Percentiles rank a stretch among this genome's conserved stretches.
Conservation (phyloP, 176 grass and related monocot genomes). For the maize (Zea mays) region DNA sequence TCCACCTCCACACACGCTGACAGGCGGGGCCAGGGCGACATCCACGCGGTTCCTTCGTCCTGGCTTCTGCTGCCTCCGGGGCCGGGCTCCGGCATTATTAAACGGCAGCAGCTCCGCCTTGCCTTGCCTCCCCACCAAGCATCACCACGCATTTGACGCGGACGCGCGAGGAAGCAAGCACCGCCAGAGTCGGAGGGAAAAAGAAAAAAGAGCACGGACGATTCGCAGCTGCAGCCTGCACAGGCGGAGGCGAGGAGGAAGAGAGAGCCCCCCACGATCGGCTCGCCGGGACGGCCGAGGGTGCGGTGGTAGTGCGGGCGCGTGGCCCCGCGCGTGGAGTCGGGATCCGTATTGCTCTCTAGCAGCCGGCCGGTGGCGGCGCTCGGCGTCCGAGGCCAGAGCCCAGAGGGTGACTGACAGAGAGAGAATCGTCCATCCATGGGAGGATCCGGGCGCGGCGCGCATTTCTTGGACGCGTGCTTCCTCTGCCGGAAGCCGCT, state of each 20-base stretch:
- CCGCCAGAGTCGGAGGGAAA: neutral
- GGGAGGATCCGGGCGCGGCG: neutral
- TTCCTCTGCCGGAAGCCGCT: constrained; percentile 70
- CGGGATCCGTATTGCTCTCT: no score
- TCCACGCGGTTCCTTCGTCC: no score
- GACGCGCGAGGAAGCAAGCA: constrained; percentile 16
- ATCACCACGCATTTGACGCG: constrained; percentile 27
- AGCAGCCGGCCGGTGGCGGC: neutral
- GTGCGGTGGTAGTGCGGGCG: neutral
- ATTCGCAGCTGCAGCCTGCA: neutral
- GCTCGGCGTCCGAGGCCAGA: neutral
- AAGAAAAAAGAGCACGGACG: neutral
- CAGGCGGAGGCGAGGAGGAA: neutral
- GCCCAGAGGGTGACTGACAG: no score
- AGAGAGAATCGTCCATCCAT: neutral
- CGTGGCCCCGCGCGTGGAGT: neutral
- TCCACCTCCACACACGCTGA: neutral
- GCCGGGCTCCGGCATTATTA: no score
- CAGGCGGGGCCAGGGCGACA: neutral
- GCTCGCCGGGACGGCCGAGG: neutral
- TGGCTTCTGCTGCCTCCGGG: no score
- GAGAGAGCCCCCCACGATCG: neutral
- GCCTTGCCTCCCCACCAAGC: constrained; percentile 31
- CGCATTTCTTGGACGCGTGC: constrained; percentile 66
- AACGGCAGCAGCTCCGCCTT: no score